A percentile compares a stretch with the other conserved stretches of the same genome.
phyloP scores from a whole-genome alignment of 2,329 filamentous ascomycete species.

The Pyrenochaeta sp. region DNA sequence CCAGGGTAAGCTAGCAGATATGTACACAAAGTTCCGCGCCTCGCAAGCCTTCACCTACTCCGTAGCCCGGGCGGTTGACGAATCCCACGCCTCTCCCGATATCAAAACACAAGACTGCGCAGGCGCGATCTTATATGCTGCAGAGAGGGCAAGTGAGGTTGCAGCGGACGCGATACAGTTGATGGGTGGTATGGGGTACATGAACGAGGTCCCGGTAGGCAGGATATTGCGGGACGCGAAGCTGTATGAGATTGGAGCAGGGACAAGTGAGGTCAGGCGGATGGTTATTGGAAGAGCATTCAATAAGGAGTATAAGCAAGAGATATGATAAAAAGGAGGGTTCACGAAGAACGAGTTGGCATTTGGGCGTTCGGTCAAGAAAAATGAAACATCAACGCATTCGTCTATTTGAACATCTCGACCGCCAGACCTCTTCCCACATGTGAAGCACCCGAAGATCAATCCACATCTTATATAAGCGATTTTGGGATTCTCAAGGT shows the following conservation, averaged over 20 bases:
- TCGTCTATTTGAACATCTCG: too few species aligned
- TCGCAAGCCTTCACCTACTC: slow-evolving; percentile 86
- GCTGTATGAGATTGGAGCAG: slow-evolving; percentile 95
- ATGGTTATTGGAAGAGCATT: slow-evolving; percentile 95
- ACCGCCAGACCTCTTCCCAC: too few species aligned
- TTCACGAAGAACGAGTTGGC: too few species aligned
- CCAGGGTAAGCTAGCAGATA: slow-evolving; percentile 92
- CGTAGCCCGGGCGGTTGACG: slow-evolving; percentile 80
- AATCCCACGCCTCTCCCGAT: slow-evolving; percentile 55
- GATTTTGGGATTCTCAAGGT: too few species aligned
- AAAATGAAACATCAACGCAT: too few species aligned
- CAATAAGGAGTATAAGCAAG: slow-evolving; percentile 76
- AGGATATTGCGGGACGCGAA: slow-evolving; percentile 80
- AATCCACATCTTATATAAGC: too few species aligned
- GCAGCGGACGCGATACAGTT: slow-evolving; percentile 89
- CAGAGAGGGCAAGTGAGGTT: slow-evolving; percentile 87
- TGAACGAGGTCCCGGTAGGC: slow-evolving; percentile 93
- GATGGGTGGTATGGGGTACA: slow-evolving; percentile 93
- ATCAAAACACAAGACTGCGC: slow-evolving; percentile 93
- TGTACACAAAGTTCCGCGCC: slow-evolving; percentile 93
- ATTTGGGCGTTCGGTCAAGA: neutral
- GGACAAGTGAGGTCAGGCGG: slow-evolving; percentile 90
- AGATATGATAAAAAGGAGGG: slow-evolving; percentile 12
- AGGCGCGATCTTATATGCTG: slow-evolving; percentile 90
- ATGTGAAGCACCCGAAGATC: too few species aligned